Evolutionary conservation across 169 alveolate species (phyloP).

Genomic region (Plasmodium chabaudi): DNA sequence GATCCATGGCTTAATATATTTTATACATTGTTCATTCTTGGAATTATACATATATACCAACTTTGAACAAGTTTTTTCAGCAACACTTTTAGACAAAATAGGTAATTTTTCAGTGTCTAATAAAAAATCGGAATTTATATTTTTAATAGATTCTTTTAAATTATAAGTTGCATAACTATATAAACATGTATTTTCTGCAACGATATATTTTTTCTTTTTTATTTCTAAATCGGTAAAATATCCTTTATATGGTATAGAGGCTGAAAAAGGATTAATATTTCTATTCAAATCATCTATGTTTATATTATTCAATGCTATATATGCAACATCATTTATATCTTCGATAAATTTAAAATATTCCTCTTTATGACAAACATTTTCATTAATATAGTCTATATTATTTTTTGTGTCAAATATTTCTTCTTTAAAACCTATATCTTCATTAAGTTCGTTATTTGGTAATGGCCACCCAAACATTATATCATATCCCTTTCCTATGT

Average conservation of each 20-base stretch:
- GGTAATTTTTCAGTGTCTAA: conserved; percentile 53
- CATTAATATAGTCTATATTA: conserved; percentile 14
- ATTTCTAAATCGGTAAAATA: conserved; percentile 69
- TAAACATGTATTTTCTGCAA: conserved; percentile 51
- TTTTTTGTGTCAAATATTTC: conserved; percentile 34
- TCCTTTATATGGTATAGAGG: conserved; percentile 62
- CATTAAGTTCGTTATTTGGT: conserved; percentile 67
- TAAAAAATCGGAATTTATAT: conserved; percentile 43
- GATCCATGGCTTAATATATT: conserved; percentile 77
- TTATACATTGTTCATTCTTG: conserved; percentile 46
- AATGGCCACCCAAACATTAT: conserved; percentile 68
- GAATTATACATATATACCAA: neutral
- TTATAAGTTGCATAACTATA: conserved; percentile 32
- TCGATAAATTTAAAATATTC: conserved; percentile 58
- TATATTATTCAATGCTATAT: conserved; percentile 63
- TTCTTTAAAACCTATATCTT: conserved; percentile 58
- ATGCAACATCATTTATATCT: conserved; percentile 44
- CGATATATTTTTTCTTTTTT: conserved; percentile 49
- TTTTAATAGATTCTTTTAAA: conserved; percentile 32
- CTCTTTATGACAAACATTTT: conserved; percentile 35
- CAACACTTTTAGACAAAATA: conserved; percentile 13
- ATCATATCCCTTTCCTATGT: conserved; percentile 67
- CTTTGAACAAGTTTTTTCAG: conserved; percentile 9
- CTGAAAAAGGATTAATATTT: conserved; percentile 53
- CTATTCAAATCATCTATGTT: conserved; percentile 40